Base-by-base conservation (phyloP, 768 basidiomycete species). In the Harrya chromipes region DNA sequence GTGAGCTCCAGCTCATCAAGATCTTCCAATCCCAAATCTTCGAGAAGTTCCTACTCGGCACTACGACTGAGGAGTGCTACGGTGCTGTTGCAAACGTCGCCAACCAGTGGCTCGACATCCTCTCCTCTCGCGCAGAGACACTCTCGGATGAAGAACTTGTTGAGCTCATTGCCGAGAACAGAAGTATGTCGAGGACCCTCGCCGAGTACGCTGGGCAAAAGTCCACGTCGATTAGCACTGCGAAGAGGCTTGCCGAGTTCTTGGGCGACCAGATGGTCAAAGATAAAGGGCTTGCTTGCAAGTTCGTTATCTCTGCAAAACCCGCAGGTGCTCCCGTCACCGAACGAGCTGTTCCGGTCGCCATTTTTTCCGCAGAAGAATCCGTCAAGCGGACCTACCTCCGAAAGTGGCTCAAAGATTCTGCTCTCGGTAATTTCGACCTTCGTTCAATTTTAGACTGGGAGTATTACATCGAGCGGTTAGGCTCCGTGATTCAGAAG, bases 11-110 rank as follows among this genome's bases (percentile, higher is more conserved):
- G 65, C 83, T 98, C 61, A 94, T 99, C 84, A 99, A 99, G 72
- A 95, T 94, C 58, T 99, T 99, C 80, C 97, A 99, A 66, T 90
- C 92, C 2, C 91, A 95, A 62, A 90, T 99, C 61, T 99, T 99
- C 68, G 95, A 97, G 71, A 95, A 90, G 63, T 99, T 98, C 74
- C 72, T 99, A 21, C 83, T 97, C 0, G 97, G 97, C 0, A 77
- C 81, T 3, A 98, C 94, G 1, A 91, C 90, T 3, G 86, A 95
- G 64, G 94, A 97, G 60, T 99, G 97, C 68, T 98, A 99, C 62
- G 82, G 84, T 4, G 91, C 87, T 1, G 97, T 99, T 20, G 95
- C 97, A 1, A 75, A 87, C 57, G 83, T 97, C 34, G 97, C 97
- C 6, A 82, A 99, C 65, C 91, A 93, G 56, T 99, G 97, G 97